Percentiles rank a stretch among this genome's conserved stretches.
These are phyloP conservation scores for Lactarius akahatsu DNA, from an alignment of 768 basidiomycete genomes.

Conservation along the genomic window DNA sequence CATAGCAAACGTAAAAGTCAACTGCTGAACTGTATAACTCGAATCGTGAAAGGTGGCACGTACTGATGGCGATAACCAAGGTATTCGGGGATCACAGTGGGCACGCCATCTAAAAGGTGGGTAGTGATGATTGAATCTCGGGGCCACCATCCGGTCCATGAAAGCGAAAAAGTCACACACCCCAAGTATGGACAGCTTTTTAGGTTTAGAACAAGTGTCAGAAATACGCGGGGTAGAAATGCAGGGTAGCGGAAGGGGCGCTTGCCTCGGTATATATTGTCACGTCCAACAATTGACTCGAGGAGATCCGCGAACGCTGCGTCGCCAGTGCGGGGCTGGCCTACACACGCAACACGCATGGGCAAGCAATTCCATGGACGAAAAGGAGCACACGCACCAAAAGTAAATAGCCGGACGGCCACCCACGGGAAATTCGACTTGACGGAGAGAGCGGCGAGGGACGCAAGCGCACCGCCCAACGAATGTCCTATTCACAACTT, in stretches of 20 bases:
- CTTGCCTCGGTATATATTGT: conserved; percentile 45
- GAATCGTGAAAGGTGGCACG: conserved; percentile 6
- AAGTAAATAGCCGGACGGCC: conserved; percentile 42
- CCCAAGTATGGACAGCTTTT: conserved; percentile 46
- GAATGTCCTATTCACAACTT: conserved; percentile 29
- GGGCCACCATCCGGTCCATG: not conserved
- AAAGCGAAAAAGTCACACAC: conserved; percentile 30
- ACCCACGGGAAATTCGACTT: conserved; percentile 27
- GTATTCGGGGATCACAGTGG: conserved; percentile 46
- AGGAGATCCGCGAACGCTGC: conserved; percentile 42
- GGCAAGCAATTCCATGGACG: not conserved
- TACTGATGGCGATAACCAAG: conserved; percentile 52
- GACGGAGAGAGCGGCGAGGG: conserved; percentile 31
- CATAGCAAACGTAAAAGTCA: not conserved
- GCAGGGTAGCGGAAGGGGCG: conserved; percentile 3
- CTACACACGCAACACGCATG: conserved; percentile 31
- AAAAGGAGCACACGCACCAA: conserved; percentile 36
- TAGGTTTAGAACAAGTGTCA: not conserved
- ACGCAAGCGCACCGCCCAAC: conserved; percentile 31
- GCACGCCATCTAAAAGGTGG: conserved; percentile 45
- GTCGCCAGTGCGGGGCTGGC: conserved; percentile 52
- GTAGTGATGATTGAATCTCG: not conserved
- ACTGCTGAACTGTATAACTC: not conserved
- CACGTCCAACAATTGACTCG: conserved; percentile 39
- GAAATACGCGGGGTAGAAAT: conserved; percentile 9